These are phyloP conservation scores for Lepiota brunneoincarnata DNA, from an alignment of 768 basidiomycete genomes.

Conservation along the genomic window DNA sequence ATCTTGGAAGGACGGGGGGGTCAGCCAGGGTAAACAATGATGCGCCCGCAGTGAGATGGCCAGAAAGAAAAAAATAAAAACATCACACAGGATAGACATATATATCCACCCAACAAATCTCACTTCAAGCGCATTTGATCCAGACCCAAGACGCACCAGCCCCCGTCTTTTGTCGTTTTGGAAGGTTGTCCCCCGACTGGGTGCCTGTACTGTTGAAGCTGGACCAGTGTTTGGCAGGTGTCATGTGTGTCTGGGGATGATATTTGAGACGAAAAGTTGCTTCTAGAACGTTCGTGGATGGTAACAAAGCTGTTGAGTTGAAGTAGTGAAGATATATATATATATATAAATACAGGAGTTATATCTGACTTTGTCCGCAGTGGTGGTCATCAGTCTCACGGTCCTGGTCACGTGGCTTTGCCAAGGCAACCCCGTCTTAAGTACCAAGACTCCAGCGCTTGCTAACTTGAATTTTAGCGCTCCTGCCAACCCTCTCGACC, in stretches of 20 bases:
- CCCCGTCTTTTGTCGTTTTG: constrained; percentile 30
- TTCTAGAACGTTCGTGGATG: too few species aligned
- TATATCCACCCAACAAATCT: constrained; percentile 1
- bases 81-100: not conserved
- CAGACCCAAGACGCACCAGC: constrained; percentile 21
- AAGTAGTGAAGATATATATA: too few species aligned
- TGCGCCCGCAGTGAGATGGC: not conserved
- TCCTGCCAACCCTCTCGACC: too few species aligned
- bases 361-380: too few species aligned
- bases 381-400: too few species aligned
- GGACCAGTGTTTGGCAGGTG: constrained; percentile 1
- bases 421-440: too few species aligned
- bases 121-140: constrained; percentile 9
- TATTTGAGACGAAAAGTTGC: not conserved
- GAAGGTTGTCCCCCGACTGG: constrained; percentile 18
- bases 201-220: constrained; percentile 19
- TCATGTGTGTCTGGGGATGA: not conserved
- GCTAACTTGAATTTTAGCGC: too few species aligned
- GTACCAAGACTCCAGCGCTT: too few species aligned
- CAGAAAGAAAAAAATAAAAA: not conserved
- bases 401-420: too few species aligned
- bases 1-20: not conserved
- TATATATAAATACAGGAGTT: too few species aligned
- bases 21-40: not conserved
- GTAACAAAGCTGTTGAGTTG: not conserved